Base-by-base conservation (phyloP, 2,329 filamentous ascomycete genomes). In the Penicillium sp. region DNA sequence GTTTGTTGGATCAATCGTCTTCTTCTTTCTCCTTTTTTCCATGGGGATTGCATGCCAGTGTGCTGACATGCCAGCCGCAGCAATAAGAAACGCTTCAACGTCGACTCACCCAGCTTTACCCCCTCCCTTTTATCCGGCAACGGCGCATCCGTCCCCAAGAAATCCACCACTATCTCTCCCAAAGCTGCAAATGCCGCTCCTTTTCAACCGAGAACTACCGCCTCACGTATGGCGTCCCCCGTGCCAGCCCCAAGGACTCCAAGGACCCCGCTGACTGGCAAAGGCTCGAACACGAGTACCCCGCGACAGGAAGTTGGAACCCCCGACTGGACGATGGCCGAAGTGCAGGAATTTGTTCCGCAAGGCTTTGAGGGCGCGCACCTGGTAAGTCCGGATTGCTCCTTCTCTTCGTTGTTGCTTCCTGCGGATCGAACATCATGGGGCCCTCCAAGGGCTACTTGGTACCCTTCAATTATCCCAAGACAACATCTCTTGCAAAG, bases 91-190 rank as follows among this genome's bases (percentile, higher is more conserved):
- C 80, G 88, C 23, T 81, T 99, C 61, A 99, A 96, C 72, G 94
- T 96, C 67, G 94, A 97, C 66, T 97, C 94, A 7, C 93, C 94
- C 10, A 90, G 93, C 41, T 99, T 99, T 71, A 97, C 91, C 0
- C 93, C 93, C 30, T 76, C 83, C 12, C 46, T 70, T 23, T 52
- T 73, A 13, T 66, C 71, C 27, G 63, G 67, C 26, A 75, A 75
- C 46, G 73, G 72, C 29, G 67, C 68, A 2, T 68, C 67, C 10
- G 61, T 63, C 2, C 55, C 67, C 20, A 91, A 91, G 72, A 88
- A 88, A 64, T 82, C 87, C 8, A 87, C 87, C 7, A 69, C 73
- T 9, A 91, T 97, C 58, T 94, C 92, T 7, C 90, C 91, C 1
- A 91, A 95, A 73, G 89, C 90, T 49, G 92, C 89, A n/a, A 94